Evolutionary conservation across 2,329 filamentous ascomycete species (phyloP).

Genomic region (Orbilia oligospora): DNA sequence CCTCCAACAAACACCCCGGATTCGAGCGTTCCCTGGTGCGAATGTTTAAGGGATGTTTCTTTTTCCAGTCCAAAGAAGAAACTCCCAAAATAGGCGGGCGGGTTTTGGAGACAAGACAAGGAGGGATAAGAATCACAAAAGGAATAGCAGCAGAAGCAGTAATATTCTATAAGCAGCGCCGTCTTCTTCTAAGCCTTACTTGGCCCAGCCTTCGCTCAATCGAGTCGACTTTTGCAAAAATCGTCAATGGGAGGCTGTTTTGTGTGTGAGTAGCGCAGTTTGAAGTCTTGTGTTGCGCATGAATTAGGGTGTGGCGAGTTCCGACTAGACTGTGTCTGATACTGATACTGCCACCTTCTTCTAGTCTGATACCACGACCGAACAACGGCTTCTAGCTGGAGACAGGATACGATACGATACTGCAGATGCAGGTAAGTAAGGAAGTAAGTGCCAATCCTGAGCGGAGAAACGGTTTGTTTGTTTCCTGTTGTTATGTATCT

Average conservation of each 20-base stretch:
- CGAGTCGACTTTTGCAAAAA: conserved; percentile 13
- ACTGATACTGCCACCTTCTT: conserved; percentile 42
- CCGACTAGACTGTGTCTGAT: conserved; percentile 40
- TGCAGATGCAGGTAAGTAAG: conserved; percentile 23
- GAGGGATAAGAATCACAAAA: conserved; percentile 30
- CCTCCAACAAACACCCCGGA: conserved; percentile 50
- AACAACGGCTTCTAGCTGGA: conserved; percentile 16
- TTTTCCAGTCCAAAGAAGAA: conserved; percentile 40
- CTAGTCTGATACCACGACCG: conserved; percentile 33
- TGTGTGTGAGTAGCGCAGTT: conserved; percentile 43
- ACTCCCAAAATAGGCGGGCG: conserved; percentile 35
- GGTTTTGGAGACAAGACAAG: conserved; percentile 37
- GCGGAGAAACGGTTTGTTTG: conserved; percentile 18
- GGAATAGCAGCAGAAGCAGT: conserved; percentile 39
- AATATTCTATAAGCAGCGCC: conserved; percentile 35
- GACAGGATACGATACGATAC: conserved; percentile 12
- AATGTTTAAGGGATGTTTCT: conserved; percentile 40
- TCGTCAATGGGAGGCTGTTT: conserved; percentile 25
- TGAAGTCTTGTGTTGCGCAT: conserved; percentile 53
- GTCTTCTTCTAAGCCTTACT: conserved; percentile 33
- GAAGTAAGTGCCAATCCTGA: conserved; percentile 8
- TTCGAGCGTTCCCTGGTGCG: conserved; percentile 45
- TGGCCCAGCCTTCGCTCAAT: conserved; percentile 33
- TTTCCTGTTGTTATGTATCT: conserved; percentile 7
- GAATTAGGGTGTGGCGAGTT: conserved; percentile 49